These are phyloP conservation scores for Penicillium sp. DNA, from an alignment of 2,329 filamentous ascomycete genomes.

Conservation along the genomic window DNA sequence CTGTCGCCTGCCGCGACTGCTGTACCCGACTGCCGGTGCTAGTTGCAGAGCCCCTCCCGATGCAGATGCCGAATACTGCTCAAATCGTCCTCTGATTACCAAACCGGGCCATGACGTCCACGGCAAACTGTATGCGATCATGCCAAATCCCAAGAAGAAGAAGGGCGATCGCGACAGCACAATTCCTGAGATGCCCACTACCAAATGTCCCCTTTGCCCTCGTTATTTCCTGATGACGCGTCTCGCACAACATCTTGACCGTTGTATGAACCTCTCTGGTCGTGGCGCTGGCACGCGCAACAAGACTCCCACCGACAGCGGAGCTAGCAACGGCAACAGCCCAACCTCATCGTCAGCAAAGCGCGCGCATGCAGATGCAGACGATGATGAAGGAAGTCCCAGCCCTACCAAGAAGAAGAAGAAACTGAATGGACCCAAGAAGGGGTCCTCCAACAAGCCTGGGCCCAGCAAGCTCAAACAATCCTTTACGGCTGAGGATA, in stretches of 20 bases:
- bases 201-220: slow-evolving; percentile 61
- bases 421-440: slow-evolving; percentile 44
- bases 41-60: slow-evolving; percentile 52
- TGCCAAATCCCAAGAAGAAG: slow-evolving; percentile 50
- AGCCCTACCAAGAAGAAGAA: slow-evolving; percentile 56
- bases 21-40: slow-evolving; percentile 58
- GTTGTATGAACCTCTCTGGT: slow-evolving; percentile 61
- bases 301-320: slow-evolving; percentile 47
- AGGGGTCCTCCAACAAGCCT: slow-evolving; percentile 40
- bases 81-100: slow-evolving; percentile 60
- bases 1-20: slow-evolving; percentile 61
- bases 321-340: slow-evolving; percentile 44
- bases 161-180: slow-evolving; percentile 33
- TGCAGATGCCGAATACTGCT: slow-evolving; percentile 59
- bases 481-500: slow-evolving; percentile 39
- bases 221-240: slow-evolving; percentile 62
- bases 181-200: slow-evolving; percentile 39
- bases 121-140: slow-evolving; percentile 51
- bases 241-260: slow-evolving; percentile 63
- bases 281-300: slow-evolving; percentile 50
- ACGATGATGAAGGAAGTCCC: slow-evolving; percentile 46
- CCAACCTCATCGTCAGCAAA: slow-evolving; percentile 37
- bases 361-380: slow-evolving; percentile 37
- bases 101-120: slow-evolving; percentile 64
- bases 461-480: slow-evolving; percentile 46